Base-by-base conservation (phyloP, 2,329 filamentous ascomycete species). In the Scytalidium lignicola region DNA sequence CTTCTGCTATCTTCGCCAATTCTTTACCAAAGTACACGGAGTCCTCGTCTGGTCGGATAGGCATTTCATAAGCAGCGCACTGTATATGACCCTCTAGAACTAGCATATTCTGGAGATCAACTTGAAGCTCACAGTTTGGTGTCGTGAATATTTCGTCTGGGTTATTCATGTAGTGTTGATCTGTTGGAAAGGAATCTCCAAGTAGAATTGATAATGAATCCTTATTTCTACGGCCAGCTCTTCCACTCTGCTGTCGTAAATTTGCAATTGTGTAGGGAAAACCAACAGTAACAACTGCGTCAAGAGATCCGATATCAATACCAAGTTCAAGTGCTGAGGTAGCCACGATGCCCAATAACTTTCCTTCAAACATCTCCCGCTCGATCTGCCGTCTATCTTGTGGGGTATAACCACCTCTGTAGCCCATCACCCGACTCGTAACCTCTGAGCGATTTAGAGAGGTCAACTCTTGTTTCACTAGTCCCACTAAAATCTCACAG, bases 261-360 rank as follows among this genome's bases (percentile, higher is more conserved):
- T 97, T 97, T 28, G 93, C 86, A 51, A 99, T 96, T 0, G 90
- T 95, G 61, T 96, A 96, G 0, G 93, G 93, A 55, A 99, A 99
- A 0, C 92, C 92, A 63, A 95, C 87, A 0, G 89, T 96, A 52
- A 99, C 77, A 12, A 99, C 93, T 47, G 91, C 93, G 67, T 99
- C 93, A 8, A 99, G 74, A 1, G 86, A 88, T 15, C 93, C 93
- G 56, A 99, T 97, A 64, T 99, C 93, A 40, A 99, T 89, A 22
- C 93, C 93, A 1, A 99, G 73, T 64, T 99, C 93, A 2, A 99
- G 75, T 1, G 93, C 93, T 47, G 86, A 95, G 0, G 93, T 99
- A 2, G 92, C 92, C 26, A 99, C 84, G 49, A 99, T 95, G 1
- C 93, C 93, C 52, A 96, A 77, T 1, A 99, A 75, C 60, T 91